A percentile compares a stretch with the other conserved stretches of the same genome.
Evolutionary conservation across 2,329 filamentous ascomycete species (phyloP).

Genomic region (Curvularia hawaiiensis): DNA sequence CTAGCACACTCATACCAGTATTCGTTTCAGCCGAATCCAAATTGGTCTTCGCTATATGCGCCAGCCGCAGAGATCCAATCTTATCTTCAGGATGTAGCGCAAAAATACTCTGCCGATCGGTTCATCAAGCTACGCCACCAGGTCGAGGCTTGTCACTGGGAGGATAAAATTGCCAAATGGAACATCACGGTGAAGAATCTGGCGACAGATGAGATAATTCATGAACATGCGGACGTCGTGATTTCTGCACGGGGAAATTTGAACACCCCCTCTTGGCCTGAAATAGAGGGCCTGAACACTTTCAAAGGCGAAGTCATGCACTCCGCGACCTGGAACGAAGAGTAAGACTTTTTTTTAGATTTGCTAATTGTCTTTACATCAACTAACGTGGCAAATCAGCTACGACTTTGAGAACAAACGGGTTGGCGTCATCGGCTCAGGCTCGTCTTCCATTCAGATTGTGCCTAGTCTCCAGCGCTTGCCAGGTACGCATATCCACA

Average conservation of each 20-base stretch:
- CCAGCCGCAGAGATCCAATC: slow-evolving; percentile 47
- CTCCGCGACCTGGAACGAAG: slow-evolving; percentile 43
- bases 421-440: slow-evolving; percentile 44
- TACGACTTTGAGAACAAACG: slow-evolving; percentile 42
- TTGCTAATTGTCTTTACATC: neutral
- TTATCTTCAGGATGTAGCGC: slow-evolving; percentile 42
- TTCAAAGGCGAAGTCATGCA: slow-evolving; percentile 46
- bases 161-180: slow-evolving; percentile 45
- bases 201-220: slow-evolving; percentile 30
- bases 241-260: slow-evolving; percentile 41
- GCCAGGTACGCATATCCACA: slow-evolving; percentile 35
- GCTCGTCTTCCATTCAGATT: slow-evolving; percentile 50
- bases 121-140: slow-evolving; percentile 47
- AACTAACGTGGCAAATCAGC: slow-evolving; percentile 19
- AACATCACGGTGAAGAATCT: slow-evolving; percentile 43
- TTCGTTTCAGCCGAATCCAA: slow-evolving; percentile 50
- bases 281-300: slow-evolving; percentile 38
- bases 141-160: slow-evolving; percentile 42
- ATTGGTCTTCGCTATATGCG: slow-evolving; percentile 51
- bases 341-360: slow-evolving; percentile 17
- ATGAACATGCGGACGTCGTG: slow-evolving; percentile 38
- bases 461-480: slow-evolving; percentile 47
- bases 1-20: slow-evolving; percentile 51
- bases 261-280: slow-evolving; percentile 42
- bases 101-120: slow-evolving; percentile 46